phyloP scores from a whole-genome alignment of 148 eudicot species.

The Dysphania ambrosioides region DNA sequence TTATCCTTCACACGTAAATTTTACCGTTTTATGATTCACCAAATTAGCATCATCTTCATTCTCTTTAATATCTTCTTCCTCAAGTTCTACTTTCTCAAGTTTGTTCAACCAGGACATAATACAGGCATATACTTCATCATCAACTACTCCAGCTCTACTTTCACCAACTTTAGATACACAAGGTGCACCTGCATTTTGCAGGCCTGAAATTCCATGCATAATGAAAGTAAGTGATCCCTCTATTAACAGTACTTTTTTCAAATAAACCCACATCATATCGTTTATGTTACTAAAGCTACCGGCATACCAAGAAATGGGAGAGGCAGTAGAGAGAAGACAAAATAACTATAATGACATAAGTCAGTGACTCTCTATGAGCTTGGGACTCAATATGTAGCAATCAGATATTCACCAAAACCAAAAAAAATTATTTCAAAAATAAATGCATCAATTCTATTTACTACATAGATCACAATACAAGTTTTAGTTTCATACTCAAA shows the following conservation, averaged over 20 bases:
- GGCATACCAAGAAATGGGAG: not conserved
- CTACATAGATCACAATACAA: not conserved
- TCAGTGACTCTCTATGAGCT: not conserved
- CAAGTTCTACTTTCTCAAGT: conserved; percentile 69
- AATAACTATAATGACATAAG: not conserved
- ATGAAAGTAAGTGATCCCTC: not conserved
- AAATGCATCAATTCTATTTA: not conserved
- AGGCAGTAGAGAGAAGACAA: not conserved
- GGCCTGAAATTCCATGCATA: conserved; percentile 23
- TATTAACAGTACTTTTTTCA: not conserved
- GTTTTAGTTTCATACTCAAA: not conserved
- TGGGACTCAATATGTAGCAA: not conserved
- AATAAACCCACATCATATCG: not conserved
- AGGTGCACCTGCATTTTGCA: conserved; percentile 21
- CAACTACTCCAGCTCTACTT: conserved; percentile 24
- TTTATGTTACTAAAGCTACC: not conserved
- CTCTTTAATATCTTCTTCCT: conserved; percentile 33
- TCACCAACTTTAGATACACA: conserved; percentile 24
- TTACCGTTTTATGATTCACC: conserved; percentile 10
- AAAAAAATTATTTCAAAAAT: not conserved
- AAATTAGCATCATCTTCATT: conserved; percentile 30
- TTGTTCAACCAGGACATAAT: conserved; percentile 58
- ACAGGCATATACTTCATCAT: conserved; percentile 49
- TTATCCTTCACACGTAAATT: not conserved
- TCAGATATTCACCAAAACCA: not conserved